Base-by-base conservation (phyloP, 1,284 basidiomycete species). In the Coniferiporia sulphurascens region DNA sequence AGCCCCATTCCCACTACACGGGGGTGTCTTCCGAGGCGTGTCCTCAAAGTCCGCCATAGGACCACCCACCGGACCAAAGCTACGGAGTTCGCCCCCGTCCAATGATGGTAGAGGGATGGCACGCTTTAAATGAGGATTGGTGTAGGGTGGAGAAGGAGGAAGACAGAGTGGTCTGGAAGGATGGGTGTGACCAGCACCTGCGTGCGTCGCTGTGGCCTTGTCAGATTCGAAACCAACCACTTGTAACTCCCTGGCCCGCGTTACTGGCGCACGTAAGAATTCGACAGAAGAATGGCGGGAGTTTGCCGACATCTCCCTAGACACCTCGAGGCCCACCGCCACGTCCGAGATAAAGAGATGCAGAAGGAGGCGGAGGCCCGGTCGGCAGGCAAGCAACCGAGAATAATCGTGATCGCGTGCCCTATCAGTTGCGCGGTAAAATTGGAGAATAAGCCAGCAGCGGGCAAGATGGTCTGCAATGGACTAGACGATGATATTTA, bases 41-140 rank as follows among this genome's bases (percentile, higher is more conserved):
- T 22, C 17, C 36, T 38, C 27, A 9, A 27, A 44, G 32, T n/a
- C 9, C 1, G 22, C 45, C 46, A 56, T 56, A 10, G 21, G 21
- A 19, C 34, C 46, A 12, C 12, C 15, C 32, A 9, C 15, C 22
- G 27, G 27, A 13, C 17, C 49, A 51, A 8, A 22, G 17, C 2
- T n/a, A n/a, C 17, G 53, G 22, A 17, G 27, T 43, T n/a, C 46
- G 27, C 12, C 27, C 27, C 21, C 51, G 43, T 53, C 51, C 44
- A 49, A 17, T 15, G 32, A 21, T 4, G 60, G 60, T 21, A 61
- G 51, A 12, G 60, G 60, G 21, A 61, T 55, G 2, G 55, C 55
- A 22, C 56, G 50, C 44, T 57, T 61, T 8, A 61, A 56, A 53
- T 61, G 60, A 3, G 60, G 52, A 56, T 61, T 61, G 32, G 60